Evolutionary conservation across 192 early-diverging fungal species (phyloP), one percentile per base, ranked within the genome.

Genomic region (Podila clonocystis): DNA sequence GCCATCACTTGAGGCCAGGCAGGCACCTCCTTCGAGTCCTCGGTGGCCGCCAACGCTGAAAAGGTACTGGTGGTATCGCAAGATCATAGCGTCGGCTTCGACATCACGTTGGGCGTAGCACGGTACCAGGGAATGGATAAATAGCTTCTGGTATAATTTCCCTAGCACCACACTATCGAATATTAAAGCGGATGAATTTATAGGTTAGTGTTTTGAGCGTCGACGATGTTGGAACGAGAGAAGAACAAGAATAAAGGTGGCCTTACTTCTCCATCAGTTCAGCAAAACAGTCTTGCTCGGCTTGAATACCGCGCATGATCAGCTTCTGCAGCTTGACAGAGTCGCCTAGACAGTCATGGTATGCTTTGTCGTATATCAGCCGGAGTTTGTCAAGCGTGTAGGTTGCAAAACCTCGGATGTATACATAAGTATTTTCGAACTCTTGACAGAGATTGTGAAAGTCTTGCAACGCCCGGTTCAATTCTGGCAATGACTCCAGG

Each of bases 201-300:
- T 1, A 50, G 34, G 9, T n/a, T n/a, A 19, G 65, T 11, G 4
- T 48, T 17, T 64, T 5, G 9, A 36, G 20, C 8, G 58, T 3
- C 31, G 24, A 30, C 38, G 29, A 11, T 20, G 55, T 34, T 28
- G 19, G 49, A 15, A 41, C 19, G 34, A 9, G 15, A 17, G 9
- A 9, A 31, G 28, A 55, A 20, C 19, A 57, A 57, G 11, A 33
- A 24, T 41, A 64, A 28, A 28, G 6, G 9, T 33, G 20, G 9
- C 9, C 67, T 65, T 85, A 89, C 88, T 89, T 89, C 75, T 89
- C 88, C 12, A 87, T 63, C 8, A 86, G 70, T 48, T 86, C 88
- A 50, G 80, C 50, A 61, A 86, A 85, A 12, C 73, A 70, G 50
- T 86, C 83, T 34, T 85, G 78, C 38, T 87, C 88, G 15, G 68